Evolutionary conservation across 2,329 filamentous ascomycete species (phyloP), one percentile per base, ranked within the genome.

Genomic region (Ilyonectria destructans): DNA sequence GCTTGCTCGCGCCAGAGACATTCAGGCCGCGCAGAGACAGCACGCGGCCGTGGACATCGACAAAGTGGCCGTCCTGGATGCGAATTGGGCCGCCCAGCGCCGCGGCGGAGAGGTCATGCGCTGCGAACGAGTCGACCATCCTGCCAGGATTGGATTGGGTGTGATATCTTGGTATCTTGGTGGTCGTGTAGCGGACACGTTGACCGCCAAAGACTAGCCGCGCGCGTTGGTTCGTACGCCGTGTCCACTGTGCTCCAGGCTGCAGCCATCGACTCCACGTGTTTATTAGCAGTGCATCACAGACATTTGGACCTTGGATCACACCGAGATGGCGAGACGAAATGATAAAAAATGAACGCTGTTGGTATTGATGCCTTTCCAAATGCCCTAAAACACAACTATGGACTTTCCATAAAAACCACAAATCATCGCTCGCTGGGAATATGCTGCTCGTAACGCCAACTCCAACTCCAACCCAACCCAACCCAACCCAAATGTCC

Each of bases 11-110:
- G 40, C 81, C 82, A 3, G 82, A 81, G 45, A 84, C 79, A 71
- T 84, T 84, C 58, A 83, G 79, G 4, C 82, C 82, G n/a, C 81
- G 82, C 35, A 84, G 74, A 15, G 77, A 75, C 49, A 84, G 70
- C n/a, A 78, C 77, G 61, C 82, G 82, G n/a, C 80, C 77, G 63
- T 82, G 71, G 35, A 61, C 68, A 51, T 84, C 82, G 57, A 79
- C 63, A 57, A 84, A 83, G 35, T 68, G 67, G 31, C 74, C 75
- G 58, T 74, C 75, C 12, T 73, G 56, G 52, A 80, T 75, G 19
- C 69, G 67, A 29, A 81, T 74, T 35, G 77, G 69, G 23, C 80
- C 78, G 29, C 79, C 80, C 6, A 81, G 65, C 1, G 80, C 80
- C 12, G 77, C 76, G 37, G 78, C 77, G 13, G 80, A 82, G 57